Evolutionary conservation across 164 flowering plant species (phyloP).

Genomic region (Piper longum): DNA sequence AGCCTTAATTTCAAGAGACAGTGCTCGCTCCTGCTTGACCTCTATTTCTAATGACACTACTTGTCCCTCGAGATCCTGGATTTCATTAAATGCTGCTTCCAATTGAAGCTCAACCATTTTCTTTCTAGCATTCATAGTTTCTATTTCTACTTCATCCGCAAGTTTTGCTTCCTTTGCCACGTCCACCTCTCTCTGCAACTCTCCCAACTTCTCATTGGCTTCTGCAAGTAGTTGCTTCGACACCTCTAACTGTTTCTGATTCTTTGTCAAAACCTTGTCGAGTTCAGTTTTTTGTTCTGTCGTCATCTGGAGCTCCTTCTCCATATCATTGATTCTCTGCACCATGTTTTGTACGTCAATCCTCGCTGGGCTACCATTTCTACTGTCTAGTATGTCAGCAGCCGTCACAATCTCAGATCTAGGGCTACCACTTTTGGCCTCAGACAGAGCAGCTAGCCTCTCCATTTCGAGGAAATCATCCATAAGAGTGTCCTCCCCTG

Average conservation of each 20-base stretch:
- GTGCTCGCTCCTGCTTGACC: constrained; percentile 33
- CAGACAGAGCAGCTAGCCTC: constrained; percentile 56
- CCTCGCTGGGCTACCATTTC: constrained; percentile 17
- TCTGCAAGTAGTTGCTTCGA: constrained; percentile 27
- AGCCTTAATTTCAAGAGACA: constrained; percentile 23
- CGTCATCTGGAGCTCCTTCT: constrained; percentile 25
- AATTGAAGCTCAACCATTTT: constrained; percentile 33
- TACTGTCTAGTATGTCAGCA: constrained; percentile 8
- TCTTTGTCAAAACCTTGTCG: constrained; percentile 27
- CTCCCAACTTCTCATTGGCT: constrained; percentile 34
- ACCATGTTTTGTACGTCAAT: constrained; percentile 33
- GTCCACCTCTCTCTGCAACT: constrained; percentile 33
- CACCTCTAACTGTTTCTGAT: constrained; percentile 19
- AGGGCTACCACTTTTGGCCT: constrained; percentile 15
- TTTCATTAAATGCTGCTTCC: constrained; percentile 32
- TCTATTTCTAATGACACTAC: constrained; percentile 35
- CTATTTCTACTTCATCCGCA: constrained; percentile 12
- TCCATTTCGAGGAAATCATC: constrained; percentile 98
- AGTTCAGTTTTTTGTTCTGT: constrained; percentile 38
- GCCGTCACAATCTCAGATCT: constrained; percentile 12
- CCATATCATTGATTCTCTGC: constrained; percentile 27
- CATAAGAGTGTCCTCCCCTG: constrained; percentile 58
- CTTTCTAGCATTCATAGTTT: constrained; percentile 10
- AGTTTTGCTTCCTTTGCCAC: constrained; percentile 33
- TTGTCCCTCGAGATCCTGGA: constrained; percentile 25